phyloP scores from a whole-genome alignment of 1,284 basidiomycete species.

The Melampsora americana region DNA sequence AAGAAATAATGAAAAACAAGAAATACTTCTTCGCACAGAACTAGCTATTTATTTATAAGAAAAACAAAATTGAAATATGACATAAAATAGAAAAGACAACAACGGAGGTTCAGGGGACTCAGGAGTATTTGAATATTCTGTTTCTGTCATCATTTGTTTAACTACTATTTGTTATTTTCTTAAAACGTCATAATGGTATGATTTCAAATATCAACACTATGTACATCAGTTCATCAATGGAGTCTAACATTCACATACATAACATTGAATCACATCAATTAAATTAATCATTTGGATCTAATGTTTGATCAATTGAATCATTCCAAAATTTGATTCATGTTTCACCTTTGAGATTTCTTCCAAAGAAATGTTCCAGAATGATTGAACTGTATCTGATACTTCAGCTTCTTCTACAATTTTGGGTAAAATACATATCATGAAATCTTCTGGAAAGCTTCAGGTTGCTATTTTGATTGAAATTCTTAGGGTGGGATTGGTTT shows the following conservation, averaged over 20 bases:
- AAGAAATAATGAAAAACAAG: no score
- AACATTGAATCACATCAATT: conserved; percentile 9
- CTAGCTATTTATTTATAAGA: no score
- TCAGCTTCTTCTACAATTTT: conserved; percentile 3
- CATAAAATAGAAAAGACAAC: no score
- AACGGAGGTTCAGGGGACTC: no score
- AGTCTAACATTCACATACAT: conserved; percentile 3
- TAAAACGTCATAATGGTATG: no score
- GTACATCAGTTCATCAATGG: no score
- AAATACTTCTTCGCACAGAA: no score
- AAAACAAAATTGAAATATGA: no score
- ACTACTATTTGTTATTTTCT: no score
- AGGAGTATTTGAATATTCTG: no score
- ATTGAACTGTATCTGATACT: not conserved
- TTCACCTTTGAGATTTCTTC: conserved; percentile 16
- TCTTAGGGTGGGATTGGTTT: conserved; percentile 10
- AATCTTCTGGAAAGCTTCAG: conserved; percentile 21
- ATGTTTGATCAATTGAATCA: conserved; percentile 25
- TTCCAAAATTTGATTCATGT: conserved; percentile 14
- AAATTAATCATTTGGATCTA: not conserved
- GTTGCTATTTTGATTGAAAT: conserved; percentile 26
- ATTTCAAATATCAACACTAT: no score
- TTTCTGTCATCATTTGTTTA: no score
- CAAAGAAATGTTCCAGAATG: conserved; percentile 21
- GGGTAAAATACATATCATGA: conserved; percentile 24